phyloP scores from a whole-genome alignment of 2,329 filamentous ascomycete genomes.

The Paecilomyces dactylethromorphus region DNA sequence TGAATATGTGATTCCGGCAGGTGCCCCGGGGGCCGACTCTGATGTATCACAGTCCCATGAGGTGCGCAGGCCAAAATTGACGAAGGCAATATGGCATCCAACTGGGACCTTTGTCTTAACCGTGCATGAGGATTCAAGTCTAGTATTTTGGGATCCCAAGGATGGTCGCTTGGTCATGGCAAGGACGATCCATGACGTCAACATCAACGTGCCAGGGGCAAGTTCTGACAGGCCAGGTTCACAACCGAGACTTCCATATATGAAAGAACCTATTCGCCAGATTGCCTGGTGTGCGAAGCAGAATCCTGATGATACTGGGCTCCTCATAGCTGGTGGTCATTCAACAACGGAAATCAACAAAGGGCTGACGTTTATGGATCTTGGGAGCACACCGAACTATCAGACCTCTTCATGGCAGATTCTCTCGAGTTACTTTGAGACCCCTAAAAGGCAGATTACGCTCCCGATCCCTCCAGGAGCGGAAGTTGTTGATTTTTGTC shows the following conservation, averaged over 20 bases:
- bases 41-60: constrained; percentile 58
- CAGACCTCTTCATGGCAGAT: constrained; percentile 85
- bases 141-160: constrained; percentile 91
- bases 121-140: constrained; percentile 80
- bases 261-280: constrained; percentile 68
- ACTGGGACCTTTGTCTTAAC: constrained; percentile 85
- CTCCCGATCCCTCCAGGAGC: constrained; percentile 72
- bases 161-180: constrained; percentile 81
- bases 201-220: constrained; percentile 62
- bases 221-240: constrained; percentile 34
- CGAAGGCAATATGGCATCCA: constrained; percentile 87
- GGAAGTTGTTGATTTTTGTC: constrained; percentile 70
- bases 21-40: constrained; percentile 71
- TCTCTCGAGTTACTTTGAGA: constrained; percentile 69
- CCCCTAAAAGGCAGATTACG: constrained; percentile 63
- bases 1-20: constrained; percentile 71
- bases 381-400: constrained; percentile 84
- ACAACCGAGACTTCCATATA: constrained; percentile 46
- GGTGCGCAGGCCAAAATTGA: constrained; percentile 64
- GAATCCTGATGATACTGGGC: constrained; percentile 86
- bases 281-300: constrained; percentile 91
- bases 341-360: constrained; percentile 60
- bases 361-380: constrained; percentile 80
- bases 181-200: constrained; percentile 66
- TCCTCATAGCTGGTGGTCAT: constrained; percentile 79